Percentiles rank a stretch among this genome's conserved stretches.
Conservation (phyloP, 2,329 filamentous ascomycete genomes). For the Pseudogymnoascus verrucosus region DNA sequence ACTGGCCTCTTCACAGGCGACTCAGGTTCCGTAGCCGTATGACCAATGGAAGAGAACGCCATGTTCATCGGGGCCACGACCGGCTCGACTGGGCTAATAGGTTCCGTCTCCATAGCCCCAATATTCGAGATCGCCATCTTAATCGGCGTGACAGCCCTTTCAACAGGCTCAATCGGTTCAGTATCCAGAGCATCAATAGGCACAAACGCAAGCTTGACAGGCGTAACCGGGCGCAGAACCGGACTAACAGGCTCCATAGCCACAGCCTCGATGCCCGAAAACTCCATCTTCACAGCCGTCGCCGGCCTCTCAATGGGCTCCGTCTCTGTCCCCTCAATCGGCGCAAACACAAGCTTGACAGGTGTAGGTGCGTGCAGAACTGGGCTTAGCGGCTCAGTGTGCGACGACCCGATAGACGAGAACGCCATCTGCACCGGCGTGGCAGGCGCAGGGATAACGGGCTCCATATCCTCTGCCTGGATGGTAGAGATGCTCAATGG, state of each 20-base stretch:
- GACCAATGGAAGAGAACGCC: constrained; percentile 31
- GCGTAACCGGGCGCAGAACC: neutral
- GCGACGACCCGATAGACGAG: constrained; percentile 27
- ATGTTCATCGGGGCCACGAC: constrained; percentile 13
- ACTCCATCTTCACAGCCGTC: neutral
- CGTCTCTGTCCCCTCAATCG: neutral
- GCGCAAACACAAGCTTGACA: constrained; percentile 24
- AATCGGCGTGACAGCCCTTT: neutral
- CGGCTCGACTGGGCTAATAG: constrained; percentile 12
- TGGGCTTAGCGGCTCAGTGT: neutral
- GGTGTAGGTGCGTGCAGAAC: neutral
- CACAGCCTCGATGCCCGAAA: neutral
- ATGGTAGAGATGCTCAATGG: constrained; percentile 26
- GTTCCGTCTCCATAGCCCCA: constrained; percentile 35
- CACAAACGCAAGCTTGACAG: constrained; percentile 31
- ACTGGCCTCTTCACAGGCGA: constrained; percentile 19
- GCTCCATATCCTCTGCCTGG: constrained; percentile 29
- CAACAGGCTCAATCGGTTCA: neutral
- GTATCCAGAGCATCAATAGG: constrained; percentile 25
- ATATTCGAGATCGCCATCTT: constrained; percentile 34
- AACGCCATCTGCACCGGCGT: constrained; percentile 28
- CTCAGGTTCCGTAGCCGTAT: constrained; percentile 18
- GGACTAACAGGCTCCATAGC: constrained; percentile 2
- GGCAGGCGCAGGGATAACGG: constrained; percentile 3
- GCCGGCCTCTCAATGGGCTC: neutral